A percentile compares a stretch with the other conserved stretches of the same genome.
Conservation (phyloP, 192 early-diverging fungal species). For the Chytriomyces confervae region DNA sequence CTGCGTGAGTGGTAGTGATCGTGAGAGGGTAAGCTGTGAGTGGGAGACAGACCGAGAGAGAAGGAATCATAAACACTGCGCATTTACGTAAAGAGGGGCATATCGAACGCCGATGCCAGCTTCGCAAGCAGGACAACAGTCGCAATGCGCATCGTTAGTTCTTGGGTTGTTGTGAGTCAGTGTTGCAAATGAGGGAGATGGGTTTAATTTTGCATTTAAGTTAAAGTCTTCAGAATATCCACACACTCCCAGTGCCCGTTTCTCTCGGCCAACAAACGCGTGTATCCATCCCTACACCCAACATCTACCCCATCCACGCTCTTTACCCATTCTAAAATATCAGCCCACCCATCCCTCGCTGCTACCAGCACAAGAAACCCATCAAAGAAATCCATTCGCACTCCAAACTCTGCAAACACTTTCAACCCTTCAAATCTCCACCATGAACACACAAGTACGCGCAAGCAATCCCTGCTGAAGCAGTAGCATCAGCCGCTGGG, state of each 20-base stretch:
- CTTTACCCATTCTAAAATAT: not conserved
- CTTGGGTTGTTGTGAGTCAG: too few relatives aligned
- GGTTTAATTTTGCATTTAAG: too few relatives aligned
- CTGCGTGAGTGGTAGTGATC: not conserved
- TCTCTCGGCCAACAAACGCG: not conserved
- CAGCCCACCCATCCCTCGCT: not conserved
- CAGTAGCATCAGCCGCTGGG: not conserved
- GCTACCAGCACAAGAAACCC: constrained; percentile 1
- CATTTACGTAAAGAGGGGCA: not conserved
- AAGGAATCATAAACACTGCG: not conserved
- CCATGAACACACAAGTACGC: constrained; percentile 7
- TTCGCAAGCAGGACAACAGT: not conserved
- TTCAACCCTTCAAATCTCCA: not conserved
- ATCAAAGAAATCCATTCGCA: not conserved
- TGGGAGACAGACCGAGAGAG: not conserved
- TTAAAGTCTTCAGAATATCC: too few relatives aligned
- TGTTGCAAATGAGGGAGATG: too few relatives aligned
- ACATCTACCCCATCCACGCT: not conserved
- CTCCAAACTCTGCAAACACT: not conserved
- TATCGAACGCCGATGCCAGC: constrained; percentile 8
- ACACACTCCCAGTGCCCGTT: not conserved
- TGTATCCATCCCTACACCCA: not conserved
- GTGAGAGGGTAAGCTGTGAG: not conserved
- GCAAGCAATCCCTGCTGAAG: constrained; percentile 5
- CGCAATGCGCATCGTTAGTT: too few relatives aligned